Percentiles rank a stretch among this genome's conserved stretches.
These are phyloP conservation scores for Fraxinus paxiana DNA, from an alignment of 305 asterid species.

Conservation along the genomic window DNA sequence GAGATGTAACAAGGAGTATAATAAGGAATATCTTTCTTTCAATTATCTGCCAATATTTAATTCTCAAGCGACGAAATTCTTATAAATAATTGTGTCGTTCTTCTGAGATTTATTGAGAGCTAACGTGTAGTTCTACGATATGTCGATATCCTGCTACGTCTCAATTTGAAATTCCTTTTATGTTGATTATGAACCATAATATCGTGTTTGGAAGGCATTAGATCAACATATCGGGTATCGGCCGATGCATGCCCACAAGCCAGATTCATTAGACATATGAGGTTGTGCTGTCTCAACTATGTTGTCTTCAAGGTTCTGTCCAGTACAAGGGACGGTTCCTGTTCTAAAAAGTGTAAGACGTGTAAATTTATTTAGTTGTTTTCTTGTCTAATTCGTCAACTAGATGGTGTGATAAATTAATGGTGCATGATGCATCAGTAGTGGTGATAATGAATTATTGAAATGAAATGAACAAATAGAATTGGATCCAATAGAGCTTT, in stretches of 20 bases:
- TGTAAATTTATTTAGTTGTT: background rate
- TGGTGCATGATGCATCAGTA: conserved; percentile 13
- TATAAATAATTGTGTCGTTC: background rate
- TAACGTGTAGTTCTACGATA: background rate
- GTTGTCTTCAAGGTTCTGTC: background rate
- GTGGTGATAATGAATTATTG: conserved; percentile 18
- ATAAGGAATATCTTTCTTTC: too few relatives aligned
- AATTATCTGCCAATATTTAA: too few relatives aligned
- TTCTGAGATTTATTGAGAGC: too few relatives aligned
- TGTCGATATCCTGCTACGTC: background rate
- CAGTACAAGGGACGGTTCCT: background rate
- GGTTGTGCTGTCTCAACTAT: background rate
- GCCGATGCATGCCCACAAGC: background rate
- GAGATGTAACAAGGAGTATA: too few relatives aligned
- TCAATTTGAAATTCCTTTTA: background rate
- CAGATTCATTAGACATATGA: background rate
- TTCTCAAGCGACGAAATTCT: background rate
- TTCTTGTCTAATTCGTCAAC: background rate
- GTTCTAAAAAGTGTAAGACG: background rate
- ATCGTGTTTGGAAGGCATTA: background rate
- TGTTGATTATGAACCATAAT: background rate
- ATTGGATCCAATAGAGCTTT: conserved; percentile 19
- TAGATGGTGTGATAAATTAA: conserved; percentile 15
- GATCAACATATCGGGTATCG: background rate
- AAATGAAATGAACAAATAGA: conserved; percentile 6